Base-by-base conservation (phyloP, 345 rosid species). In the Brassica nigra region DNA sequence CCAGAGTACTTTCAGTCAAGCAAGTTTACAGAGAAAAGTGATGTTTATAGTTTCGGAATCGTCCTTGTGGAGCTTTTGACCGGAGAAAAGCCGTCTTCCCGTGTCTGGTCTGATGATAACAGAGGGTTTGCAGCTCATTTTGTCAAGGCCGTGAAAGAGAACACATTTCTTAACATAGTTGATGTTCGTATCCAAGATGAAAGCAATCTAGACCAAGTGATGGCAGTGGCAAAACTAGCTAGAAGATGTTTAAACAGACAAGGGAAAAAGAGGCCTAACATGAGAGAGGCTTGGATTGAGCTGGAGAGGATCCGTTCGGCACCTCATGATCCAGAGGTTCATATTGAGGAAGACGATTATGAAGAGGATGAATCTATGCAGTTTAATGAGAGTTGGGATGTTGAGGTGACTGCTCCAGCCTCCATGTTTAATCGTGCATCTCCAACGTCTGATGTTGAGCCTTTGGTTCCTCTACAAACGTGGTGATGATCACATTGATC, bases 21-120 rank as follows among this genome's bases (percentile, higher is more conserved):
- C 68, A 62, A 82, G 52, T 82, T 77, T 61, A 82, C 84, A 0
- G 79, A 82, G 0, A 82, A 81, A 20, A 77, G 81, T 23, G 98
- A 94, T 57, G 98, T 94, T 1, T 94, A 92, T 12, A 94, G 98
- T 64, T 94, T 92, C 5, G 98, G 98, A 1, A 91, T 94, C 0
- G 97, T 94, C 15, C 79, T 94, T 30, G 77, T 88, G 18, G 96
- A 94, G 85, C 88, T 94, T 5, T 34, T 94, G 33, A 84, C 92
- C 4, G 80, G 83, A 7, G 68, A 23, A 15, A 81, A 71, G 3
- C 84, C 84, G 0, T 23, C 62, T 2, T 55, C 80, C 2, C 63
- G 23, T 71, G 57, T 58, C 54, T 2, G 6, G 73, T 54, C 62
- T 14, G 73, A 59, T 9, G 74, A 76, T 59, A 66, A 33, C 70